Base-by-base conservation (phyloP, 257 asterid genomes). In the Nicotiana undulata region DNA sequence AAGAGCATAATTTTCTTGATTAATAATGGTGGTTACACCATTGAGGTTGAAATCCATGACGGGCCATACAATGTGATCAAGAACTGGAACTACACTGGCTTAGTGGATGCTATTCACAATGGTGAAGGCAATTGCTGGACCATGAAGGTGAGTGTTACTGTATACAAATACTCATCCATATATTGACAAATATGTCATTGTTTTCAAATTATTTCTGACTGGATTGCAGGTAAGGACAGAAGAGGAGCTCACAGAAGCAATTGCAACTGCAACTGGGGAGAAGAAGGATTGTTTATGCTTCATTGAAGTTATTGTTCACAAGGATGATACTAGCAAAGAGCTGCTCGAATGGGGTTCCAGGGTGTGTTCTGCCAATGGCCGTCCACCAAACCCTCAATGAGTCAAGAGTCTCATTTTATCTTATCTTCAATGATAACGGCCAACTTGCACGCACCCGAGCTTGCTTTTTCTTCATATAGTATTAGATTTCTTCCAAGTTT, bases 261-360 rank as follows among this genome's bases (percentile, higher is more conserved):
- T 92, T 10, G 85, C 40, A 13, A 85, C 81, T 8, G 97, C 92
- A 11, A 85, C 82, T 0, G 97, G 86, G 37, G 91, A 82, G 63
- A 89, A 86, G 82, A 85, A 84, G 60, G 90, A 92, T 10, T 87
- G 90, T 64, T 80, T 92, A 76, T 92, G 97, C 81, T 92, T 92
- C 87, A 90, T 92, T 1, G 97, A 92, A 80, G 93, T 91, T 79
- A 87, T 90, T 10, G 89, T 81, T 64, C 94, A 91, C 88, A 91
- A 83, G 76, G 94, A 91, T 55, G 96, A 91, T 70, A 91, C 96
- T 4, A 89, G 94, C 86, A 88, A 90, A 85, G 96, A 90, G 82
- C 89, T 91, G 40, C 92, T 92, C 3, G 97, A 89, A 85, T 90
- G 97, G 95, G 95, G 97, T 5, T 92, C 97, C 28, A 84, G 97